phyloP scores from a whole-genome alignment of 2,329 filamentous ascomycete species.

The Rosellinia necatrix region DNA sequence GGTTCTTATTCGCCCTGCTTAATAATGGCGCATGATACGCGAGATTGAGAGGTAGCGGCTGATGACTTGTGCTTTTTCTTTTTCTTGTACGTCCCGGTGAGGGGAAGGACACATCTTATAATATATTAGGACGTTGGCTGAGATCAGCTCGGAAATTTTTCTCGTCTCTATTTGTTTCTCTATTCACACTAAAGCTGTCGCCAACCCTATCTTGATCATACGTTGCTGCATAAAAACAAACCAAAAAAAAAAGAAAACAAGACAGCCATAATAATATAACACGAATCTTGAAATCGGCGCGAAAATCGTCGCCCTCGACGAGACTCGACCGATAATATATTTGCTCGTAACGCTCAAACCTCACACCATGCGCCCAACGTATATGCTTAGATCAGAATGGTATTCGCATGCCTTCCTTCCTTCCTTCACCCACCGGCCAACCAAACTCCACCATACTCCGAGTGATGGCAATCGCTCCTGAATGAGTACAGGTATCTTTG shows the following conservation, averaged over 20 bases:
- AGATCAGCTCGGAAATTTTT: background rate
- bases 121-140: constrained; percentile 4
- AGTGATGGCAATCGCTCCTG: constrained; percentile 3
- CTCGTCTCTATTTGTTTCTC: background rate
- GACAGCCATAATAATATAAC: background rate
- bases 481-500: constrained; percentile 15
- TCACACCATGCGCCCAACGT: constrained; percentile 5
- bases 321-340: constrained; percentile 1
- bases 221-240: too few relatives aligned
- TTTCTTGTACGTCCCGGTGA: background rate
- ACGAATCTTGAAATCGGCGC: background rate
- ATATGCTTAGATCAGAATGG: constrained; percentile 8
- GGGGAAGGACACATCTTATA: constrained; percentile 3
- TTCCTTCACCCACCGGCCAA: background rate
- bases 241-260: background rate
- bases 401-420: constrained; percentile 4
- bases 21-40: constrained; percentile 2
- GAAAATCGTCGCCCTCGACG: background rate
- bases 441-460: constrained; percentile 8
- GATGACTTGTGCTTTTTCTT: constrained; percentile 7
- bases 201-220: background rate
- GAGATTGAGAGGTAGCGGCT: constrained; percentile 17
- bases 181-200: background rate
- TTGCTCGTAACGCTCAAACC: constrained; percentile 4
- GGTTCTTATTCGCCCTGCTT: constrained; percentile 15